A percentile compares a stretch with the other conserved stretches of the same genome.
Conservation (phyloP, 495 filamentous ascomycete species). For the Hypoxylon crocopeplum region DNA sequence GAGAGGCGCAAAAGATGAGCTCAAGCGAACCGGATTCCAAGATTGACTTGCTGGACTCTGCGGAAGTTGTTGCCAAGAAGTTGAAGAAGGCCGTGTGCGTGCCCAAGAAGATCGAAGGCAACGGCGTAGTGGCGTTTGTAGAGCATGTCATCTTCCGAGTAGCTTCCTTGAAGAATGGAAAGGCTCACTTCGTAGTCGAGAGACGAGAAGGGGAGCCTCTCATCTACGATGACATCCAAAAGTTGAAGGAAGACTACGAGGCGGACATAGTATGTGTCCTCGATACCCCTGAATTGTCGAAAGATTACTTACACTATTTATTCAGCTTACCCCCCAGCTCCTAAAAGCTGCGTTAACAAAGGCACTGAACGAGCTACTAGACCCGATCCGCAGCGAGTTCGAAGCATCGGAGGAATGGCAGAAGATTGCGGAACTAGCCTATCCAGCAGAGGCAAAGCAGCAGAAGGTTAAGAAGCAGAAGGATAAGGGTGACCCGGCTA, state of each 20-base stretch:
- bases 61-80: constrained; percentile 77
- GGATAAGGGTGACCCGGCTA: constrained; percentile 67
- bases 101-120: constrained; percentile 79
- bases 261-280: constrained; percentile 71
- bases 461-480: constrained; percentile 82
- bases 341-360: constrained; percentile 79
- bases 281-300: not conserved
- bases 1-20: constrained; percentile 73
- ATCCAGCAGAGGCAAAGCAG: constrained; percentile 69
- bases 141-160: constrained; percentile 84
- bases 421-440: constrained; percentile 78
- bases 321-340: constrained; percentile 79
- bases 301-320: constrained; percentile 25
- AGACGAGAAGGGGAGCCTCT: constrained; percentile 53
- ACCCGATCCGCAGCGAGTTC: constrained; percentile 76
- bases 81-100: constrained; percentile 80
- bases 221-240: constrained; percentile 73
- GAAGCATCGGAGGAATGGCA: constrained; percentile 78
- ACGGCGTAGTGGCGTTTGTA: constrained; percentile 82
- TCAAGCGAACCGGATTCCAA: constrained; percentile 72
- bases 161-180: constrained; percentile 55
- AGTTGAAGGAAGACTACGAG: constrained; percentile 79
- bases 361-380: constrained; percentile 73
- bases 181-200: constrained; percentile 62
- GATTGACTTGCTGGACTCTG: constrained; percentile 85